Evolutionary conservation across 371 early-diverging fungal species (phyloP).

Genomic region (Circinella umbellata): DNA sequence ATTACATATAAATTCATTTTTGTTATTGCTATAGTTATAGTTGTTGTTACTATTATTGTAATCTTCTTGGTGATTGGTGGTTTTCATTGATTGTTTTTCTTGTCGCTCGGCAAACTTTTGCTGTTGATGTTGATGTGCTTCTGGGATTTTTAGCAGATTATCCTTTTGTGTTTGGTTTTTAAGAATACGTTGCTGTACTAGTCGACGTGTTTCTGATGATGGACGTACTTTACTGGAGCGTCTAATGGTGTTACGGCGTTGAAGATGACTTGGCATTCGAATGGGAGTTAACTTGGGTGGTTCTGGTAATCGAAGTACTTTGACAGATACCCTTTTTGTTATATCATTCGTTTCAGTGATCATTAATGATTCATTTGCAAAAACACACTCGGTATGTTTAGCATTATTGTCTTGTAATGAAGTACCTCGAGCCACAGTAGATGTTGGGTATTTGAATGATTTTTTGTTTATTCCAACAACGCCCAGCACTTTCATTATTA

Average conservation of each 20-base stretch:
- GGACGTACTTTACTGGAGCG: constrained; percentile 10
- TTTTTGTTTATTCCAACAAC: constrained; percentile 5
- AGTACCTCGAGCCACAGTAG: neutral
- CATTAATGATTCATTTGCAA: constrained; percentile 23
- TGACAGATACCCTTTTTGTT: constrained; percentile 19
- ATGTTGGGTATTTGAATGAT: constrained; percentile 19
- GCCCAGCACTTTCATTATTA: neutral
- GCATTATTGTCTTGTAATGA: neutral
- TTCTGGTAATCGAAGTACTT: constrained; percentile 13
- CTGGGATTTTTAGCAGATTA: no score
- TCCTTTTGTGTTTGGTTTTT: no score
- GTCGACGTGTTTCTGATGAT: constrained; percentile 11
- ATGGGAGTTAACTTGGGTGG: constrained; percentile 14
- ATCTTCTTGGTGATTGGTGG: no score
- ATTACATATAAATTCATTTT: no score
- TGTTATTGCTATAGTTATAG: no score
- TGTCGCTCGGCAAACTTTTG: no score
- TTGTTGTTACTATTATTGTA: no score
- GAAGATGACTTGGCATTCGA: neutral
- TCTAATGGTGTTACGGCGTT: neutral
- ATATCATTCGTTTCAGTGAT: constrained; percentile 18
- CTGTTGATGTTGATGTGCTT: no score
- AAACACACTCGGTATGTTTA: constrained; percentile 13
- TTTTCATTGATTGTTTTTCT: no score
- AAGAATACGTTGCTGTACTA: constrained; percentile 7